A percentile compares a stretch with the other conserved stretches of the same genome.
These are phyloP conservation scores for Auriscalpium vulgare DNA, from an alignment of 768 basidiomycete species.

Conservation along the genomic window DNA sequence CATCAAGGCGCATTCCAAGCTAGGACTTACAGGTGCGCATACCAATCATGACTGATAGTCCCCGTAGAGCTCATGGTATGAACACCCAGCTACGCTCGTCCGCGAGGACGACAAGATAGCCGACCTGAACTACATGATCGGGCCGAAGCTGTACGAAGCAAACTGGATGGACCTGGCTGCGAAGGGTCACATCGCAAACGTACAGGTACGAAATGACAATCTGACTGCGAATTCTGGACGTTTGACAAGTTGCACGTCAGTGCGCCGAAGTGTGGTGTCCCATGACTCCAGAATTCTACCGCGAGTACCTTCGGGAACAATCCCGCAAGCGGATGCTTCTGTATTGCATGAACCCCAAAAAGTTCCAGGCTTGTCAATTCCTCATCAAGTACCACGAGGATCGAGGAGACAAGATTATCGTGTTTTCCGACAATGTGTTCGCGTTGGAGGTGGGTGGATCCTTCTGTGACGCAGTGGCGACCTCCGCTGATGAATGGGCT, in stretches of 20 bases:
- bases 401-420: conserved; percentile 97
- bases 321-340: conserved; percentile 91
- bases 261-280: conserved; percentile 99
- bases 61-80: neutral
- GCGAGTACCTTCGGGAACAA: conserved; percentile 90
- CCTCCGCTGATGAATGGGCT: neutral
- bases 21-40: conserved; percentile 83
- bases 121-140: conserved; percentile 98
- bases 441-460: conserved; percentile 74
- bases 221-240: conserved; percentile 1
- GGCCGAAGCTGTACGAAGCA: conserved; percentile 97
- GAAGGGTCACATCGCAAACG: conserved; percentile 98
- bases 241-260: conserved; percentile 30
- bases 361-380: conserved; percentile 99
- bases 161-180: conserved; percentile 99
- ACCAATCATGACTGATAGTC: neutral
- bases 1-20: conserved; percentile 97
- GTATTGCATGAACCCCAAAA: conserved; percentile 99
- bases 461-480: neutral
- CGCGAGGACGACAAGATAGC: conserved; percentile 99
- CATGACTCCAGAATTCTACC: conserved; percentile 99
- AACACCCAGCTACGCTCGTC: conserved; percentile 78
- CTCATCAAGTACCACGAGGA: conserved; percentile 97
- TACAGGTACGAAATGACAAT: conserved; percentile 63
- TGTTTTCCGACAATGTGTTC: conserved; percentile 98